phyloP scores from a whole-genome alignment of 306 rosid species.

The Vigna hirtella region DNA sequence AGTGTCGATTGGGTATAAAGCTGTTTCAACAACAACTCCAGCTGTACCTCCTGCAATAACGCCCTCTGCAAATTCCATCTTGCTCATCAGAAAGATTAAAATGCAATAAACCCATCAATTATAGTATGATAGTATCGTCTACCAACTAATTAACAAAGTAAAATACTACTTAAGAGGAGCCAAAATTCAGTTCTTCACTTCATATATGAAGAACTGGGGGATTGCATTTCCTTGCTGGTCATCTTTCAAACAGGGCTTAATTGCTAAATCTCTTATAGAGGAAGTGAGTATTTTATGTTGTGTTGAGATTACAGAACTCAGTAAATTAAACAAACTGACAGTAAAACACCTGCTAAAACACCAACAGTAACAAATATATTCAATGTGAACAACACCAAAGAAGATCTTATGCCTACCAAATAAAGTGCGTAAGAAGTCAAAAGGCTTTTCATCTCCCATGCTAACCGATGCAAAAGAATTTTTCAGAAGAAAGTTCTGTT shows the following conservation, averaged over 20 bases:
- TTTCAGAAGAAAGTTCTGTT: slow-evolving; percentile 48
- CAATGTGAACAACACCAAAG: slow-evolving; percentile 13
- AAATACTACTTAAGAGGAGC: neutral
- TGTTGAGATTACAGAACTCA: neutral
- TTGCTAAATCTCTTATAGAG: neutral
- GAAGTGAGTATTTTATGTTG: neutral
- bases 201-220: slow-evolving; percentile 34
- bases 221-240: slow-evolving; percentile 7
- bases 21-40: slow-evolving; percentile 96
- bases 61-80: slow-evolving; percentile 79
- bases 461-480: slow-evolving; percentile 79
- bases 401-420: slow-evolving; percentile 61
- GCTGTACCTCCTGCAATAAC: slow-evolving; percentile 92
- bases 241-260: slow-evolving; percentile 6
- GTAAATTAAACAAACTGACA: neutral
- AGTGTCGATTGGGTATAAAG: slow-evolving; percentile 94
- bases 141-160: slow-evolving; percentile 17
- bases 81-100: slow-evolving; percentile 43
- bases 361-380: slow-evolving; percentile 4
- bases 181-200: slow-evolving; percentile 10
- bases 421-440: slow-evolving; percentile 83
- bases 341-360: slow-evolving; percentile 14
- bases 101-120: slow-evolving; percentile 28
- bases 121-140: neutral
- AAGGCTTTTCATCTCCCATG: slow-evolving; percentile 75